phyloP scores from a whole-genome alignment of 139 green algal genomes.

The Volvox reticuliferus region DNA sequence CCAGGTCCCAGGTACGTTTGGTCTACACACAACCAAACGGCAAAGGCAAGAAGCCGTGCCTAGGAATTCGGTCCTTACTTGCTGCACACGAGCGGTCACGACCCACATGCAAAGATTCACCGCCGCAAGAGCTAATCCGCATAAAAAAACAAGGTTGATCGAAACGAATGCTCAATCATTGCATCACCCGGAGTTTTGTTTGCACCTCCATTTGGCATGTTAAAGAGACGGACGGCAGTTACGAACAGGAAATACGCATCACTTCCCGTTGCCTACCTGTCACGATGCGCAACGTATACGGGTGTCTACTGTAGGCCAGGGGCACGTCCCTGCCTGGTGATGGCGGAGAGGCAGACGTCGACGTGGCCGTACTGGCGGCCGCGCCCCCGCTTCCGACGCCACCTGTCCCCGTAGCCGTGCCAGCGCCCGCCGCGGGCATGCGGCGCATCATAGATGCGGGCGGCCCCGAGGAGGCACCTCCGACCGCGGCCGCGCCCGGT shows the following conservation, averaged over 20 bases:
- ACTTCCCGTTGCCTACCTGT: background rate
- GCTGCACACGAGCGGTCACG: no score
- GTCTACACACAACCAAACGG: background rate
- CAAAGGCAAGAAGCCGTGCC: no score
- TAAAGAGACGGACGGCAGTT: no score
- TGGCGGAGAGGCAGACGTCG: conserved; percentile 40
- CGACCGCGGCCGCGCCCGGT: background rate
- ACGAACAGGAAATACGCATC: no score
- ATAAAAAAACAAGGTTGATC: no score
- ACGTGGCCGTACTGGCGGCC: conserved; percentile 20
- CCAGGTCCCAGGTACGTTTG: background rate
- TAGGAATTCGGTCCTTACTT: no score
- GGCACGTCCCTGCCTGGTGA: conserved; percentile 35
- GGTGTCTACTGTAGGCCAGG: conserved; percentile 45
- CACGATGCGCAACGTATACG: conserved; percentile 53
- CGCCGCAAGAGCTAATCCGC: no score
- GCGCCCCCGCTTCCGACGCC: conserved; percentile 1
- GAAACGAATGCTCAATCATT: no score
- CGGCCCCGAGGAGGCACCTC: conserved; percentile 14
- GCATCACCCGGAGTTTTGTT: no score
- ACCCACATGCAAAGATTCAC: no score
- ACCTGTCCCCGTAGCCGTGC: background rate
- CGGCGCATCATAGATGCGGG: conserved; percentile 24
- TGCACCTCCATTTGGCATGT: no score
- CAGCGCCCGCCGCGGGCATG: conserved; percentile 16